A percentile compares a stretch with the other conserved stretches of the same genome.
phyloP scores from a whole-genome alignment of 2,329 filamentous ascomycete species.

The Bertia moriformis region DNA sequence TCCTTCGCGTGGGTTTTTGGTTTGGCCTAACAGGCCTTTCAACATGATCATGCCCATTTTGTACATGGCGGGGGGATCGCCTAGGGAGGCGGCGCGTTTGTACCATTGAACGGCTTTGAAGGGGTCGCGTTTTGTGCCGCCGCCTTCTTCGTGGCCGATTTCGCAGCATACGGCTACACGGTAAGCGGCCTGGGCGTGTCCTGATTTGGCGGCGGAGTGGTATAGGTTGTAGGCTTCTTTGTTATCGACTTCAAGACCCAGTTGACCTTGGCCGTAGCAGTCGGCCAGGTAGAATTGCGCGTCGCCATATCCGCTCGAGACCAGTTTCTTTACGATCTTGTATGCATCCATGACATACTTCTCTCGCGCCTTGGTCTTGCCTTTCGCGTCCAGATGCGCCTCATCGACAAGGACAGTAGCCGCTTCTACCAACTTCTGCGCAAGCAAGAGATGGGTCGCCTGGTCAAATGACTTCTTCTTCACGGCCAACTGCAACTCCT shows the following conservation, averaged over 20 bases:
- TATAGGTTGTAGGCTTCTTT: constrained; percentile 92
- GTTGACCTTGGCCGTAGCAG: constrained; percentile 65
- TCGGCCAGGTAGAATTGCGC: constrained; percentile 93
- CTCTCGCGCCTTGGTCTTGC: constrained; percentile 63
- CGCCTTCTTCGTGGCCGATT: constrained; percentile 84
- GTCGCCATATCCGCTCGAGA: constrained; percentile 57
- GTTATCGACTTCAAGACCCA: constrained; percentile 67
- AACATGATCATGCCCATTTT: constrained; percentile 94
- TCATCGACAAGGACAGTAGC: constrained; percentile 54
- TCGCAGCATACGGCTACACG: constrained; percentile 94
- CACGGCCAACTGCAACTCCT: constrained; percentile 54
- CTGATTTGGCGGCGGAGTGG: constrained; percentile 80
- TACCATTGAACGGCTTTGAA: constrained; percentile 98
- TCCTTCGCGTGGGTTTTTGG: constrained; percentile 68
- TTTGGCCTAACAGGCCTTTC: constrained; percentile 84
- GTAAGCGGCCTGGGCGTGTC: constrained; percentile 77
- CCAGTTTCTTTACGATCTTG: constrained; percentile 82
- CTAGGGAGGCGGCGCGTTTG: constrained; percentile 75
- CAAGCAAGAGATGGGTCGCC: constrained; percentile 55
- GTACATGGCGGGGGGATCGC: constrained; percentile 91
- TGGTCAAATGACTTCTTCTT: constrained; percentile 62
- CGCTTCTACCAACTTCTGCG: constrained; percentile 76
- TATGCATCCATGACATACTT: constrained; percentile 73
- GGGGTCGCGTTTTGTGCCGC: constrained; percentile 79
- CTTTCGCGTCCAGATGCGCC: constrained; percentile 50